These are phyloP conservation scores for Vairimorpha ceranae DNA, from an alignment of 371 early-diverging fungal species.

Conservation along the genomic window DNA sequence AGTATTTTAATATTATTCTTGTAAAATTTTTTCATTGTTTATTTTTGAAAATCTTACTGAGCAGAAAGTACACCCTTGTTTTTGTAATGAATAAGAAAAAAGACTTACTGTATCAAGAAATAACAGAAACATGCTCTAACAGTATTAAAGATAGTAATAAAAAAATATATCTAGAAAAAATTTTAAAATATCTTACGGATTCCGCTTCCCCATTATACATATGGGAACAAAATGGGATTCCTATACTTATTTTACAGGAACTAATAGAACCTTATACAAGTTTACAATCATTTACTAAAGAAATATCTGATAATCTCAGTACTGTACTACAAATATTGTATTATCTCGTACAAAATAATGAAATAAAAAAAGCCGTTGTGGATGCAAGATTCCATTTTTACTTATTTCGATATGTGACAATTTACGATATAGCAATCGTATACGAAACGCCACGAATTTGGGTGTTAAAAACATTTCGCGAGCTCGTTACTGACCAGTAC, in stretches of 20 bases:
- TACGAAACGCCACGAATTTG: constrained; percentile 86
- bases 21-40: no score
- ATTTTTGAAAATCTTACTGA: no score
- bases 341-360: constrained; percentile 48
- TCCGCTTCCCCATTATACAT: neutral
- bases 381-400: constrained; percentile 87
- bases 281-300: constrained; percentile 14
- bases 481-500: constrained; percentile 82
- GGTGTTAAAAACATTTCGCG: constrained; percentile 83
- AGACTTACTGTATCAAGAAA: neutral
- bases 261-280: constrained; percentile 37
- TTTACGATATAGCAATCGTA: constrained; percentile 79
- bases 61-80: neutral
- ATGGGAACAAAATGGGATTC: constrained; percentile 38
- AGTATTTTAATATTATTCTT: no score
- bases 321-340: constrained; percentile 35
- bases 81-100: neutral
- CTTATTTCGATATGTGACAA: constrained; percentile 88
- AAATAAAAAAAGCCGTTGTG: constrained; percentile 76
- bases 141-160: constrained; percentile 4
- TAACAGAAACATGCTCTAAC: neutral
- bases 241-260: constrained; percentile 53
- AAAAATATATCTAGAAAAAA: neutral
- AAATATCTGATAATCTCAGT: neutral
- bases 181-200: constrained; percentile 14